Evolutionary conservation across 2,329 filamentous ascomycete species (phyloP).

Genomic region (Botrytis porri): DNA sequence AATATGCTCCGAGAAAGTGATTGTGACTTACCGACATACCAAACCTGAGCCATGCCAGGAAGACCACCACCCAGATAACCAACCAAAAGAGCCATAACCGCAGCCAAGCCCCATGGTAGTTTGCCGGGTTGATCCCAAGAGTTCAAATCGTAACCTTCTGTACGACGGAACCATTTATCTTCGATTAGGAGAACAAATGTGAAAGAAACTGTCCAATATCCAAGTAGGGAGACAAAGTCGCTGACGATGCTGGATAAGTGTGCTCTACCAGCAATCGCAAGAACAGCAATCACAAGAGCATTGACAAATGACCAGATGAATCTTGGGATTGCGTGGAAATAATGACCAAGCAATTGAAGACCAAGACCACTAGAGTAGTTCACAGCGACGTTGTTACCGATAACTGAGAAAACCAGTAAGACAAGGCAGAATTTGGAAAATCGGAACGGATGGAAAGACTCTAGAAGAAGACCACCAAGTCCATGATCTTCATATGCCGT

Average conservation of each 20-base stretch:
- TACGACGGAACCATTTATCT: constrained; percentile 32
- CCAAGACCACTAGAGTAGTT: constrained; percentile 36
- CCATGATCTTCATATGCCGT: constrained; percentile 43
- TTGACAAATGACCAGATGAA: constrained; percentile 37
- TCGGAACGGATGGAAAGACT: constrained; percentile 45
- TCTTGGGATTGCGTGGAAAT: constrained; percentile 38
- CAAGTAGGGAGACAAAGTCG: constrained; percentile 36
- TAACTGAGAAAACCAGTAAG: constrained; percentile 35
- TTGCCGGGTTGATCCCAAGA: constrained; percentile 33
- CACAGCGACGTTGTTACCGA: constrained; percentile 37
- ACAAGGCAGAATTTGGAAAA: constrained; percentile 49
- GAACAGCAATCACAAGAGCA: constrained; percentile 33
- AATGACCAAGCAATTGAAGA: constrained; percentile 36
- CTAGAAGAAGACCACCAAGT: constrained; percentile 47
- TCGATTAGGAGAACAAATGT: constrained; percentile 36
- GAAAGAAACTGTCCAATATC: constrained; percentile 37
- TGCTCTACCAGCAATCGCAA: constrained; percentile 34
- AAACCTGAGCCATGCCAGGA: constrained; percentile 36
- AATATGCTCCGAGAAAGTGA: background rate
- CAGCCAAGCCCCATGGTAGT: constrained; percentile 35
- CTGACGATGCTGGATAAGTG: constrained; percentile 34
- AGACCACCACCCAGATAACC: constrained; percentile 36
- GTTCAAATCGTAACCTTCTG: constrained; percentile 33
- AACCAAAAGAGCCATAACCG: constrained; percentile 31
- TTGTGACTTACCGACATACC: constrained; percentile 34